These are phyloP conservation scores for Colletotrichum sp. DNA, from an alignment of 2,329 filamentous ascomycete species.

Conservation along the genomic window DNA sequence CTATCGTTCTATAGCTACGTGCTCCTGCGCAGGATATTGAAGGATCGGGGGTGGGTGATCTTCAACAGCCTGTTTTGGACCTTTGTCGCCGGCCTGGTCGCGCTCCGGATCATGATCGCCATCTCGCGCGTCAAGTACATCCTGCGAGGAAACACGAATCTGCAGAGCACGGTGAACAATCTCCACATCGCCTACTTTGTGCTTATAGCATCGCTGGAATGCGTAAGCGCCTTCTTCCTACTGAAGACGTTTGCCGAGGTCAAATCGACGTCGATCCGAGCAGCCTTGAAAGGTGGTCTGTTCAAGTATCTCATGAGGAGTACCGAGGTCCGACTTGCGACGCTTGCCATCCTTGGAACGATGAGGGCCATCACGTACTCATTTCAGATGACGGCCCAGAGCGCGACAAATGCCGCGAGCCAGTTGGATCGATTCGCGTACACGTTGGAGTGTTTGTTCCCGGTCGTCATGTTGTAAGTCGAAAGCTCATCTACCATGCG, in stretches of 20 bases:
- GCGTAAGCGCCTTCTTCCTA: slow-evolving; percentile 42
- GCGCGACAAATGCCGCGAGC: slow-evolving; percentile 37
- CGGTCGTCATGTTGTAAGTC: slow-evolving; percentile 42
- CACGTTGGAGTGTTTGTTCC: slow-evolving; percentile 45
- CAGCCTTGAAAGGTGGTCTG: slow-evolving; percentile 30
- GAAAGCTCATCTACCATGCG: fast-evolving
- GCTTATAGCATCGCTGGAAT: slow-evolving; percentile 43
- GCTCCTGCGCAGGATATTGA: slow-evolving; percentile 55
- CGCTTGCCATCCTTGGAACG: slow-evolving; percentile 40
- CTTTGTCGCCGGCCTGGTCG: slow-evolving; percentile 55
- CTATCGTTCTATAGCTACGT: slow-evolving; percentile 55
- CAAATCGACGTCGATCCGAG: slow-evolving; percentile 31
- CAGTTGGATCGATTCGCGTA: slow-evolving; percentile 47
- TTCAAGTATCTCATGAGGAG: slow-evolving; percentile 44
- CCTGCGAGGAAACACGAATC: slow-evolving; percentile 21
- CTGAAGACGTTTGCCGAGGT: slow-evolving; percentile 39
- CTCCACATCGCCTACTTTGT: slow-evolving; percentile 47
- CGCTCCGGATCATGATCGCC: slow-evolving; percentile 49
- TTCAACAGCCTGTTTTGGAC: slow-evolving; percentile 61
- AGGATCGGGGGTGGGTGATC: slow-evolving; percentile 41
- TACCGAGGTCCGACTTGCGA: slow-evolving; percentile 42
- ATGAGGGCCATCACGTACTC: slow-evolving; percentile 45
- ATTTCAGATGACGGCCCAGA: slow-evolving; percentile 39
- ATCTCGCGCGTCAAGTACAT: slow-evolving; percentile 33
- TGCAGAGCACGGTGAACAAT: slow-evolving; percentile 36